Evolutionary conservation across 2,329 filamentous ascomycete genomes (phyloP), one percentile per base, ranked within the genome.

Genomic region (Byssoonygena ceratinophila): DNA sequence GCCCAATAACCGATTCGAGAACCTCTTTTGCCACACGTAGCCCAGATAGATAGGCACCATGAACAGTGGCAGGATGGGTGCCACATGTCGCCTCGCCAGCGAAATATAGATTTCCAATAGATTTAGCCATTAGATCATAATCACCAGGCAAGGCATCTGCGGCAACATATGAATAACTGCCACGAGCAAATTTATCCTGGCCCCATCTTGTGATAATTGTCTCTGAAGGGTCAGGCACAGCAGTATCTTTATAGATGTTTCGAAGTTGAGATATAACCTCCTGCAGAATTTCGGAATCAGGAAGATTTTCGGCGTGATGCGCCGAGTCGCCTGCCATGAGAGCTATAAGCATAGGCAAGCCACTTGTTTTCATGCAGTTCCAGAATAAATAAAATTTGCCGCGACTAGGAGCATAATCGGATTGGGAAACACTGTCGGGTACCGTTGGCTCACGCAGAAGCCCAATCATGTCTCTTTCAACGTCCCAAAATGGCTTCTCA

Each of bases 301-400:
- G 78, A 1, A 82, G 82, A 48, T 75, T 75, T 68, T 98, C 94
- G 0, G 88, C 88, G 57, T 94, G 85, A 60, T 89, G 87, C 14
- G 90, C 92, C 18, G 94, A 87, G 60, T 96, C 87, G 20, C 92
- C 92, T 46, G 91, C 91, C 91, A 98, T 96, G 25, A 98, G 77
- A 7, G 88, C 92, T 55, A 97, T 82, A 22, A 96, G 76, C 48
- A 89, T 88, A 1, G 87, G 92, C 32, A 94, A 74, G 0, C 94
- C 94, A 43, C 86, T 89, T 2, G 87, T 94, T 60, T 88, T 87
- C 55, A 89, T 84, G 51, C 89, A 88, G 62, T 98, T 97, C 80
- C 95, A 97, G 80, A 95, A 97, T 60, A 98, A 81, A 63, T 97
- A 98, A 70, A 95, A 95, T 22, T 90, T 84, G n/a, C 91, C 91